Base-by-base conservation (phyloP, 2,329 filamentous ascomycete genomes). In the Cadophora sp. region DNA sequence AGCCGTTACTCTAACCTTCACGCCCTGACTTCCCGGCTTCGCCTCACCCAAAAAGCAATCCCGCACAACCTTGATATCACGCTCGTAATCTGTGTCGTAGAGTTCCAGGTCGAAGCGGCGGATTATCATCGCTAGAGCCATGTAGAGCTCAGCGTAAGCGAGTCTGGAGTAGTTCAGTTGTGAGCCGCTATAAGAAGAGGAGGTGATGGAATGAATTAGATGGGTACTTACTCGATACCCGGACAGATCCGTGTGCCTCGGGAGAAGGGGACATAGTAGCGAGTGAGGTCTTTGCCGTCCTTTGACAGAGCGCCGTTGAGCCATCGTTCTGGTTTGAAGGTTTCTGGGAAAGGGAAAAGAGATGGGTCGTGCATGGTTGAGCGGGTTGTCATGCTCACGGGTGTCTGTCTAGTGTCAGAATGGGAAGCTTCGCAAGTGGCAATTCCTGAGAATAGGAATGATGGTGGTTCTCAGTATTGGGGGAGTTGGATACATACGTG, bases 221-320 rank as follows among this genome's bases (percentile, higher is more conserved):
- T 37, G 37, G 24, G 19, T 4, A 66, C 67, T 62, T 65, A 66
- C 67, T 67, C 62, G 26, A 70, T 71, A 14, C 82, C 82, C 4
- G 83, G 75, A 67, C 82, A 83, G n/a, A 74, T 75, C 3, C 81
- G 73, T 4, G 77, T 76, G 0, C 80, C 82, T 59, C 79, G 81
- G 6, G 78, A 79, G 70, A 83, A 83, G 0, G 79, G 63, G n/a
- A 83, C 74, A 65, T 83, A 78, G 48, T 75, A 77, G 19, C 53
- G 40, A 29, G 68, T 63, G 9, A 66, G 66, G 40, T 62, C 51
- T 31, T 60, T 50, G 22, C 22, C 48, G 4, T 34, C 34, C 12
- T 29, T 55, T 31, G 31, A 50, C 4, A n/a, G 34, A 16, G 12
- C 48, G 29, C 50, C 61, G 22, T 60, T 46, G 9, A 70, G 24